Evolutionary conservation across 2,329 filamentous ascomycete genomes (phyloP).

Genomic region (Colletotrichum theobromicola): DNA sequence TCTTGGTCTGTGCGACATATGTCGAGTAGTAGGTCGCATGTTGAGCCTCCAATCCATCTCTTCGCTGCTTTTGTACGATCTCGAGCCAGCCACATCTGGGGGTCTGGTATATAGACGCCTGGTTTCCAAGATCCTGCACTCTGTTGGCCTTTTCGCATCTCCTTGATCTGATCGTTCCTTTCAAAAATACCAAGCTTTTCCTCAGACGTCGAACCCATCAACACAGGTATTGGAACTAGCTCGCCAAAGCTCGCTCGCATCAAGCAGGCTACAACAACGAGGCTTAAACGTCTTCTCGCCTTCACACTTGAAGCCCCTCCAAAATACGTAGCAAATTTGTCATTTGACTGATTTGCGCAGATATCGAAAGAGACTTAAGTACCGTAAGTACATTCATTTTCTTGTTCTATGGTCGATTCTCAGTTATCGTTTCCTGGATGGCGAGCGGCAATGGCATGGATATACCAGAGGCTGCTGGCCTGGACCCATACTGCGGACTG

Average conservation of each 20-base stretch:
- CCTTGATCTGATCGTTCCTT: not conserved
- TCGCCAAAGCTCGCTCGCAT: not conserved
- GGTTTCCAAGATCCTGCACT: conserved; percentile 35
- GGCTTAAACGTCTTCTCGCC: not conserved
- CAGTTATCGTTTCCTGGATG: not conserved
- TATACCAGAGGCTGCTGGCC: conserved; percentile 5
- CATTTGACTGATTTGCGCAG: not conserved
- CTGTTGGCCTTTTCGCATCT: conserved; percentile 18
- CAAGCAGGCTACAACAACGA: not conserved
- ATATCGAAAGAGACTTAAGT: not conserved
- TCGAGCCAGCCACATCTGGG: conserved; percentile 30
- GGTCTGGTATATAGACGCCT: conserved; percentile 41
- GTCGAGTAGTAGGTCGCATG: conserved; percentile 10
- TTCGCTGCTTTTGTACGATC: conserved; percentile 33
- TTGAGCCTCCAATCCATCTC: conserved; percentile 26
- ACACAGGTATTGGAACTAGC: not conserved
- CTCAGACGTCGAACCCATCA: not conserved
- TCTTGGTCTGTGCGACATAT: conserved; percentile 21
- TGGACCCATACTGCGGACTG: conserved; percentile 8
- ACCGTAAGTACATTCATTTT: not conserved
- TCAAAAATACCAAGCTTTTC: not conserved
- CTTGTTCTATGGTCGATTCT: not conserved
- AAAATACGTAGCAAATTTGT: not conserved
- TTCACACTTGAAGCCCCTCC: not conserved
- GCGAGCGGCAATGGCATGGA: not conserved